Conservation (phyloP, 192 early-diverging fungal species). For the Phlyctochytrium planicorne region DNA sequence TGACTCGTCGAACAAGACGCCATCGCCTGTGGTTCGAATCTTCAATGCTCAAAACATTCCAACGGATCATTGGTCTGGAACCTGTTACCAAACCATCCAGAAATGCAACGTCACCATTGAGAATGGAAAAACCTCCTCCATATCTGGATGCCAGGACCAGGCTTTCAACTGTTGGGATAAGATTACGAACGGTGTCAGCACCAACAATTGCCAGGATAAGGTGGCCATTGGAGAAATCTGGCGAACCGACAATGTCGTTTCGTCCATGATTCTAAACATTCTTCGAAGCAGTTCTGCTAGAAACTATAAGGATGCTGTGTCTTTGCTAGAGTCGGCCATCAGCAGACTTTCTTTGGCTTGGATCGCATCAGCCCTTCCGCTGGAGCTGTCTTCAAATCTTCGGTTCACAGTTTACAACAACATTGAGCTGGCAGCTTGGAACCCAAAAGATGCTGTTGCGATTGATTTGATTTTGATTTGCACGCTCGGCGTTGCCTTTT, state of each 20-base stretch:
- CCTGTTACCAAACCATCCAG: background rate
- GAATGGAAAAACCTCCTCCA: background rate
- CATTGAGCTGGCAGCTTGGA: background rate
- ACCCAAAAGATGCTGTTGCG: background rate
- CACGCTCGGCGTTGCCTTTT: background rate
- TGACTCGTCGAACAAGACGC: background rate
- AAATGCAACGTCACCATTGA: background rate
- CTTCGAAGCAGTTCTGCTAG: background rate
- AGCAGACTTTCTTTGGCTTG: background rate
- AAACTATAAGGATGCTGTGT: background rate
- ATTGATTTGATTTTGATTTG: background rate
- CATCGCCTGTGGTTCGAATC: background rate
- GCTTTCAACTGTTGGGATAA: background rate
- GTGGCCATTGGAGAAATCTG: background rate
- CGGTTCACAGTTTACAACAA: background rate
- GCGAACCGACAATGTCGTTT: background rate
- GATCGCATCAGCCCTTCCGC: background rate
- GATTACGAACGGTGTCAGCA: background rate
- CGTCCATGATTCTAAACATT: background rate
- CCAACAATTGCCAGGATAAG: background rate
- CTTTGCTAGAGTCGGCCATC: background rate
- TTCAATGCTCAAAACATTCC: background rate
- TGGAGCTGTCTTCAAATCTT: background rate
- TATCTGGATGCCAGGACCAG: background rate
- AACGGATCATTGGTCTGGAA: background rate